Conservation (phyloP, 345 rosid genomes). For the Bruguiera parviflora region DNA sequence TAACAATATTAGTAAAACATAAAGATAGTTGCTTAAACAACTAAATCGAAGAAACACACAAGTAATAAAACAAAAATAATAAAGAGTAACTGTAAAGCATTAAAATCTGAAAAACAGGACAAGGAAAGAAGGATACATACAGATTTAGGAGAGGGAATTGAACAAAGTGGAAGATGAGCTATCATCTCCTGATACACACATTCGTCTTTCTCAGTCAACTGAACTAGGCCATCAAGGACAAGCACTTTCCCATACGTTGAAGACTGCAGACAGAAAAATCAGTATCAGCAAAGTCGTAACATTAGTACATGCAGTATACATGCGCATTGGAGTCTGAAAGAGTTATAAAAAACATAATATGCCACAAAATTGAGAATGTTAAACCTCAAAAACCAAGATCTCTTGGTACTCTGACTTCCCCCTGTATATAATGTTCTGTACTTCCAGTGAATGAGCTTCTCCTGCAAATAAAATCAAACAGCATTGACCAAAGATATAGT, state of each 20-base stretch:
- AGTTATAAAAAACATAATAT: neutral
- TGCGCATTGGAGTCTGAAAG: neutral
- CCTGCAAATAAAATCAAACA: constrained; percentile 41
- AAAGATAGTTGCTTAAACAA: too few relatives aligned
- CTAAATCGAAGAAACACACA: too few relatives aligned
- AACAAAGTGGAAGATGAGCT: constrained; percentile 93
- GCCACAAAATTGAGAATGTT: neutral
- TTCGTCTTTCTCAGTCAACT: constrained; percentile 95
- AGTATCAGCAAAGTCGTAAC: neutral
- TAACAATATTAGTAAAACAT: neutral
- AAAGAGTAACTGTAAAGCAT: too few relatives aligned
- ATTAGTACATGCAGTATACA: neutral
- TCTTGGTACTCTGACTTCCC: constrained; percentile 88
- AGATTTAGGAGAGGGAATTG: constrained; percentile 70
- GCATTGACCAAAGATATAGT: neutral
- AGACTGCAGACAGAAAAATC: constrained; percentile 53
- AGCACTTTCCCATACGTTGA: constrained; percentile 87
- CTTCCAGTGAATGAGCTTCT: constrained; percentile 92
- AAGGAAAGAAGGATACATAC: constrained; percentile 27
- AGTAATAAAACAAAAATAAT: too few relatives aligned
- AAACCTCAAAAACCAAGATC: constrained; percentile 86
- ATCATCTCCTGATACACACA: constrained; percentile 99
- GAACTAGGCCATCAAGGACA: constrained; percentile 94
- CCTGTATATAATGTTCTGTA: constrained; percentile 61
- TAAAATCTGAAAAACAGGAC: neutral